Percentiles rank a stretch among this genome's conserved stretches.
Conservation (phyloP, 2,329 filamentous ascomycete species). For the Colletotrichum tamarilloi region DNA sequence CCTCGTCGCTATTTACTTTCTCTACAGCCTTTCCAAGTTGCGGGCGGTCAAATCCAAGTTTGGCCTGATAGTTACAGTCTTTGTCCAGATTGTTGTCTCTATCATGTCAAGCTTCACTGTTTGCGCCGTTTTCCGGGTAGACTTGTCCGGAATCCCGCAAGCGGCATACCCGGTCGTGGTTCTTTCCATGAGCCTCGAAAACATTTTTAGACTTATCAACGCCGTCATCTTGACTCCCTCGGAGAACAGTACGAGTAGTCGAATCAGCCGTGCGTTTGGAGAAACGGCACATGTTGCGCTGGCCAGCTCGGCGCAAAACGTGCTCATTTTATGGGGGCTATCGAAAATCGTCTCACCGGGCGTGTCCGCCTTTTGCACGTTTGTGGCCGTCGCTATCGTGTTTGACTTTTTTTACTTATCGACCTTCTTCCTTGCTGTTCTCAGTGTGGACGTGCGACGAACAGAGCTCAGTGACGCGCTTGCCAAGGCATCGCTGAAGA, state of each 20-base stretch:
- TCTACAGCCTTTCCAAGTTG: constrained; percentile 74
- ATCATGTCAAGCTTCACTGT: constrained; percentile 84
- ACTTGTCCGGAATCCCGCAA: constrained; percentile 79
- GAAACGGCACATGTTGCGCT: constrained; percentile 78
- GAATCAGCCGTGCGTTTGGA: constrained; percentile 80
- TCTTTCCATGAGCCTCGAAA: constrained; percentile 80
- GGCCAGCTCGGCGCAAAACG: constrained; percentile 75
- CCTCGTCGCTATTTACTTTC: constrained; percentile 72
- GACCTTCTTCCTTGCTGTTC: constrained; percentile 82
- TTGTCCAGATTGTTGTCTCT: constrained; percentile 76
- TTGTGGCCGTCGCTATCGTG: constrained; percentile 78
- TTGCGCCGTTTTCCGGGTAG: constrained; percentile 79
- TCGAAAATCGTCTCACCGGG: constrained; percentile 75
- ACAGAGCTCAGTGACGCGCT: constrained; percentile 81
- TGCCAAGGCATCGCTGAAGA: constrained; percentile 62
- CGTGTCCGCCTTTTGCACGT: constrained; percentile 80
- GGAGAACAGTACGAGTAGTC: constrained; percentile 73
- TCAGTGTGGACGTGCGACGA: constrained; percentile 82
- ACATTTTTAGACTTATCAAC: constrained; percentile 83
- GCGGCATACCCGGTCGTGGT: constrained; percentile 83
- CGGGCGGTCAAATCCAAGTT: constrained; percentile 80
- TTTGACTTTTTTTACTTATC: constrained; percentile 84
- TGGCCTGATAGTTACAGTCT: constrained; percentile 77
- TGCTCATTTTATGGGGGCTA: constrained; percentile 73
- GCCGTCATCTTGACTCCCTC: constrained; percentile 78